Conservation (phyloP, 2,329 filamentous ascomycete species). For the Aureobasidium sp. region DNA sequence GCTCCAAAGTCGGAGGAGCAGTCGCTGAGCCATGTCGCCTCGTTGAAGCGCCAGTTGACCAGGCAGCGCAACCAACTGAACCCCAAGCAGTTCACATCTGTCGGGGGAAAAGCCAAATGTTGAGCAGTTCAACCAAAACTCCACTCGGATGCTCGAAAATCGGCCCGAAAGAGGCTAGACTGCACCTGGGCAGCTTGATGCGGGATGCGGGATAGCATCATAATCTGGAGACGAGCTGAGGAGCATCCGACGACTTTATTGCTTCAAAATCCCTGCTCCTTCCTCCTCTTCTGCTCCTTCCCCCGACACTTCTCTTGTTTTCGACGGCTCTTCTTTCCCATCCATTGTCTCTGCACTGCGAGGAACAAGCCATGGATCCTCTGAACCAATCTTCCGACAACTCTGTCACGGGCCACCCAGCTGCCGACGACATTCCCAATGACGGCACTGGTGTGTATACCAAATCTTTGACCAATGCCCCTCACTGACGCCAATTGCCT, state of each 20-base stretch:
- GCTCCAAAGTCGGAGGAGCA: background rate
- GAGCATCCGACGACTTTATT: constrained; percentile 1
- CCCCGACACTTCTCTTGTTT: background rate
- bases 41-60: background rate
- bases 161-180: constrained; percentile 13
- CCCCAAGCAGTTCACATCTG: background rate
- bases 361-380: constrained; percentile 27
- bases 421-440: constrained; percentile 49
- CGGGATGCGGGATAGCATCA: constrained; percentile 15
- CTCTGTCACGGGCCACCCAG: constrained; percentile 38
- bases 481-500: constrained; percentile 22
- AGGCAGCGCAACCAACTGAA: background rate
- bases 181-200: too few relatives aligned
- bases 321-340: constrained; percentile 2
- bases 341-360: background rate
- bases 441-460: constrained; percentile 62
- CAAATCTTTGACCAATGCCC: background rate
- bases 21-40: background rate
- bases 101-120: background rate
- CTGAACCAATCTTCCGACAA: constrained; percentile 42
- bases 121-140: constrained; percentile 1
- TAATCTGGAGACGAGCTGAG: constrained; percentile 10
- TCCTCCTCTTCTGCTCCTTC: background rate
- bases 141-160: background rate
- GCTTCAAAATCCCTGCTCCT: constrained; percentile 12